Evolutionary conservation across 352 stramenopile species (phyloP), one percentile per base, ranked within the genome.

Genomic region (Globisporangium paddicum): DNA sequence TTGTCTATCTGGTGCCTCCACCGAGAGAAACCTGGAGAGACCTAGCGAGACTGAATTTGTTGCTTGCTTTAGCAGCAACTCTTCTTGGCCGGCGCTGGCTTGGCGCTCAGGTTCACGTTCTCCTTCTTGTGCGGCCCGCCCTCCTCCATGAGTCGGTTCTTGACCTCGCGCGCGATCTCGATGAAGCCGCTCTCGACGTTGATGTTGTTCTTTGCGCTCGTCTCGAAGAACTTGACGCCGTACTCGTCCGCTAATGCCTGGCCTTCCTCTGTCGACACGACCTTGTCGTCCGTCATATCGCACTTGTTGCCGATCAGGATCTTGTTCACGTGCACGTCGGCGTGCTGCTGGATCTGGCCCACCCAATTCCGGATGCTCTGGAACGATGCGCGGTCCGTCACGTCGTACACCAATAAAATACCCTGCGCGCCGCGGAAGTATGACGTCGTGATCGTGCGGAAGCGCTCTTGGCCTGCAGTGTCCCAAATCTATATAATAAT

Each of bases 301-400:
- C 93, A 98, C 87, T 99, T 99, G 80, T 99, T 99, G 40, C 97
- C 97, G 60, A 99, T 98, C 55, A 99, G 74, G 68, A 99, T 98
- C 81, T 99, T 99, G 87, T 99, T 99, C 16, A 99, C 97, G 75
- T 99, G 96, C 44, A 99, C 96, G 71, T 99, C 97, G 6, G 97
- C 98, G 69, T 99, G 97, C 74, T 99, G 86, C 64, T 96, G 88
- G 72, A 98, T 98, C 76, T 98, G 90, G 5, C 89, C 92, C 49
- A 99, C 97, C 96, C 96, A 99, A 76, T 98, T 98, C 63, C 92
- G 88, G 59, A 99, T 98, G 66, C 86, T 98, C 70, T 99, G 95
- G 78, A 99, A 99, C 13, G 93, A 98, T 48, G 94, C 87, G 54
- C 96, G 91, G 70, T 99, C 95, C 46, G 96, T 99, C 37, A 99